Percentiles rank a stretch among this genome's conserved stretches.
phyloP scores from a whole-genome alignment of 306 rosid genomes.

The barrel medic (Medicago truncatula) region DNA sequence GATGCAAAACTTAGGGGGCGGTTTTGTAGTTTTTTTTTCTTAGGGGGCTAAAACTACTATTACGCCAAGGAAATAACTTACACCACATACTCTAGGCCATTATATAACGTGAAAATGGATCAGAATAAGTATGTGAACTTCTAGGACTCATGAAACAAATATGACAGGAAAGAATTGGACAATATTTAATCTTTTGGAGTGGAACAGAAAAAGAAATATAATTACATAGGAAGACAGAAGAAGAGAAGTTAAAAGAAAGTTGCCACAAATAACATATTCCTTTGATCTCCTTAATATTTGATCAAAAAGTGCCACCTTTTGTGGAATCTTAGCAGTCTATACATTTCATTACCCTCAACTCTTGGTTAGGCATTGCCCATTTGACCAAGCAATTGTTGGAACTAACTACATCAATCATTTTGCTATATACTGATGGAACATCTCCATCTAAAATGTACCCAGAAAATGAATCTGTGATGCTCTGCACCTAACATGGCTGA shows the following conservation, averaged over 20 bases:
- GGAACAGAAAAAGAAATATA: background rate
- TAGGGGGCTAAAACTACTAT: too few species aligned
- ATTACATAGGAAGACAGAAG: background rate
- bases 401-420: background rate
- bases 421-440: background rate
- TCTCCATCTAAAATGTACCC: background rate
- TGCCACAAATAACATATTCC: background rate
- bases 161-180: background rate
- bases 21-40: too few species aligned
- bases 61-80: background rate
- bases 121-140: conserved; percentile 10
- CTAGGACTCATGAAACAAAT: conserved; percentile 3
- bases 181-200: background rate
- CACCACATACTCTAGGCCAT: background rate
- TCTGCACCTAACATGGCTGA: background rate
- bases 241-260: background rate
- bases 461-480: background rate
- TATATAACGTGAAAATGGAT: too few species aligned
- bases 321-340: background rate
- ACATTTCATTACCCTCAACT: background rate
- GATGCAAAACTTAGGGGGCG: too few species aligned
- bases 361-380: background rate
- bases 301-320: conserved; percentile 10
- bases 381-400: background rate
- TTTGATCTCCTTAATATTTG: background rate